Evolutionary conservation across 768 basidiomycete genomes (phyloP), one percentile per base, ranked within the genome.

Genomic region (Rossbeevera mucosa): DNA sequence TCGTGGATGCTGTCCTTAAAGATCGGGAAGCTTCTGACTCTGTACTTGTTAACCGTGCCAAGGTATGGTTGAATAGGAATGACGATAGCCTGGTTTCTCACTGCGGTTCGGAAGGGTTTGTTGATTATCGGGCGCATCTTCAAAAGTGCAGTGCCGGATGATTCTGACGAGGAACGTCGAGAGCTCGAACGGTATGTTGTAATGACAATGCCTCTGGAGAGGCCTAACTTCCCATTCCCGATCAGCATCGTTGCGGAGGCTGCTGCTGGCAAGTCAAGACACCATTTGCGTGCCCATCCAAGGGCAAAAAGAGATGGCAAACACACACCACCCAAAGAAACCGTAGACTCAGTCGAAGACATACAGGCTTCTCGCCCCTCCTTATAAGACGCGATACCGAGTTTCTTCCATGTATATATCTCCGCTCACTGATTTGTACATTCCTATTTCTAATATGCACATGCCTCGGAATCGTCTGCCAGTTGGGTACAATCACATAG

Each of bases 141-240:
- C 78, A 95, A 94, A 69, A 72, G 78, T 4, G 80, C 89, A 0
- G 65, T 78, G 26, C 88, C 96, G 2, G 95, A 98, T 64, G 93
- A 91, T 65, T 85, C 90, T 7, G 94, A 96, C 64, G 88, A 88
- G 65, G 96, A 96, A 64, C 83, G 96, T 22, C 80, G 96, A 44
- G 93, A 97, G 69, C 81, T 99, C 18, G 96, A 99, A 71, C 76
- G 93, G 88, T 91, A 60, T 24, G 83, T 38, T 66, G 6, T 13
- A 48, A 8, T n/a, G 26, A 18, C 25, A 21, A 25, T 22, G 8
- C 9, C 8, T 4, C 33, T 45, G 28, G 33, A 14, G 31, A 49
- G 38, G 29, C 7, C 46, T 58, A 36, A 63, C 20, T 44, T 50
- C 20, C 14, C n/a, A 24, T 29, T 38, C 26, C 14, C 14, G 25